A percentile compares a stretch with the other conserved stretches of the same genome.
These are phyloP conservation scores for Fusarium nygamai DNA, from an alignment of 2,329 filamentous ascomycete species.

Conservation along the genomic window DNA sequence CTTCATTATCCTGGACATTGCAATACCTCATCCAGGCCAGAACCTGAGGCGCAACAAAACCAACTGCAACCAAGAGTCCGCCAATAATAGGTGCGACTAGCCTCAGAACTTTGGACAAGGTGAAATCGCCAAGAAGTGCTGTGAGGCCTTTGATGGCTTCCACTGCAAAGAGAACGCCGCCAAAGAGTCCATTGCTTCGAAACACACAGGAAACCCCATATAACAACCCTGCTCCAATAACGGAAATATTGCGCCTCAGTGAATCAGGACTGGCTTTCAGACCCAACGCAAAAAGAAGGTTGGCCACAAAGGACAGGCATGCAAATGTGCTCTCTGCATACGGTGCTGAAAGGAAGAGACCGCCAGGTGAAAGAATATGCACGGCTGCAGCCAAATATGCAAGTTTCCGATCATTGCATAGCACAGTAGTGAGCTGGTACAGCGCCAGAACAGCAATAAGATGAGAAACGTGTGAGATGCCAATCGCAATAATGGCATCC, in stretches of 20 bases:
- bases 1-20: slow-evolving; percentile 31
- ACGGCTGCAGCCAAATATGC: slow-evolving; percentile 76
- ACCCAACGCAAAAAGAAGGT: slow-evolving; percentile 71
- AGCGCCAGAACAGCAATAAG: slow-evolving; percentile 78
- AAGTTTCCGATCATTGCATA: slow-evolving; percentile 63
- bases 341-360: slow-evolving; percentile 87
- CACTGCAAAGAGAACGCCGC: slow-evolving; percentile 78
- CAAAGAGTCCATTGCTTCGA: slow-evolving; percentile 87
- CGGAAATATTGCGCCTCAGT: slow-evolving; percentile 55
- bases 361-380: slow-evolving; percentile 87
- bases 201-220: slow-evolving; percentile 80
- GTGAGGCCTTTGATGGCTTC: slow-evolving; percentile 58
- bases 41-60: slow-evolving; percentile 77
- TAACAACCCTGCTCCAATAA: slow-evolving; percentile 70
- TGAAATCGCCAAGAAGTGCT: slow-evolving; percentile 41
- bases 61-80: slow-evolving; percentile 73
- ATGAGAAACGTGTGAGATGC: slow-evolving; percentile 79
- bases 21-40: slow-evolving; percentile 81
- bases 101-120: slow-evolving; percentile 57
- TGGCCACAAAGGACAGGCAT: slow-evolving; percentile 78
- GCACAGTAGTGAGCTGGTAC: slow-evolving; percentile 69
- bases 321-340: slow-evolving; percentile 86
- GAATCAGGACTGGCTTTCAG: slow-evolving; percentile 40
- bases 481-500: slow-evolving; percentile 67
- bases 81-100: slow-evolving; percentile 70